Evolutionary conservation across 257 asterid species (phyloP), one percentile per base, ranked within the genome.

Genomic region (Ophiorrhiza pumila): DNA sequence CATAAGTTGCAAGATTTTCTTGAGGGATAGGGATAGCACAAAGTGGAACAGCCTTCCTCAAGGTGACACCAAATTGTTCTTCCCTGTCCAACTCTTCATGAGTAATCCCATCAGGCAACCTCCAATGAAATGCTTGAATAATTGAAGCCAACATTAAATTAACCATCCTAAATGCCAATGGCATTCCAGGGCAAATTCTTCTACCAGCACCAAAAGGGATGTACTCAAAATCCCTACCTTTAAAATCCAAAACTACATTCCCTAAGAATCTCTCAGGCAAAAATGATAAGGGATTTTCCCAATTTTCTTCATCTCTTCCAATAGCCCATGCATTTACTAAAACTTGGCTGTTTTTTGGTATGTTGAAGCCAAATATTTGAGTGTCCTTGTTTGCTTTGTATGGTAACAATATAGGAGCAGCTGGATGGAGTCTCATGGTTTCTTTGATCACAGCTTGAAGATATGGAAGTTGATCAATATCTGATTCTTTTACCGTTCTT

Each of bases 361-460:
- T 29, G 29, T 31, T 37, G 25, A 31, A 74, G 20, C 77, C 77
- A 14, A 65, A 41, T 9, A 63, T 17, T 52, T 22, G 17, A 10
- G 55, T 29, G 6, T 74, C 77, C 14, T 64, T 63, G 23, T 25
- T 32, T 27, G 72, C 65, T 35, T 49, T 65, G 42, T 55, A 29
- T 8, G 77, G 77, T 20, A 73, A 50, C 4, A 73, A 32, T 27
- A 73, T 25, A 37, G 71, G 77, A 29, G 55, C 71, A 22, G 77
- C 71, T 5, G 77, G 77, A 53, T 72, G 76, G 56, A 73, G 71
- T 39, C 78, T 65, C 66, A 65, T 29, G 42, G 78, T 74, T 35
- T 74, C 78, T 65, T 74, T 74, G 10, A 74, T 60, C 0, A 74
- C 66, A 27, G 71, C 58, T 41, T 31, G 57, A 20, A 74, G 72